A percentile compares a stretch with the other conserved stretches of the same genome.
phyloP scores from a whole-genome alignment of 257 asterid genomes.

The Solanum commersonii region DNA sequence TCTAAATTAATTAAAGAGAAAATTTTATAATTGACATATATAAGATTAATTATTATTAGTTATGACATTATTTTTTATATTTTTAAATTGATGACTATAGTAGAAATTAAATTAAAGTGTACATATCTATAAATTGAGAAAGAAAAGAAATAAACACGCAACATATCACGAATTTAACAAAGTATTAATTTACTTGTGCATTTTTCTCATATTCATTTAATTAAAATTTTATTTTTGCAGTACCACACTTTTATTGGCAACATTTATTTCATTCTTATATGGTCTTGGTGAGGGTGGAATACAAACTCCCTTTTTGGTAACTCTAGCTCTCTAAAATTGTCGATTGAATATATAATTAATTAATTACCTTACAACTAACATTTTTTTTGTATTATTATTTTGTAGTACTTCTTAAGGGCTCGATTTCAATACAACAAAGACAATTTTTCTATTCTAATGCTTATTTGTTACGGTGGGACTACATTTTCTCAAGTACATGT shows the following conservation, averaged over 20 bases:
- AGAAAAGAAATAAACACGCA: too few species aligned
- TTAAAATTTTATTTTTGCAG: constrained; percentile 18
- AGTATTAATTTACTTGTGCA: background rate
- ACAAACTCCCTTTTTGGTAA: constrained; percentile 41
- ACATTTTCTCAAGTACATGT: constrained; percentile 40
- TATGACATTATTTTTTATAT: too few species aligned
- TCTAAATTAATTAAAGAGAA: too few species aligned
- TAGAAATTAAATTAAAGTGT: background rate
- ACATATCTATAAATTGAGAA: background rate
- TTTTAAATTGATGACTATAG: too few species aligned
- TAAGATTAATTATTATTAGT: too few species aligned
- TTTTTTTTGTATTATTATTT: background rate
- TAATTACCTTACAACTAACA: background rate
- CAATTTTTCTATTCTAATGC: constrained; percentile 48
- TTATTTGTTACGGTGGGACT: constrained; percentile 39
- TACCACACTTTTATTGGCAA: constrained; percentile 31
- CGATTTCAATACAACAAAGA: constrained; percentile 51
- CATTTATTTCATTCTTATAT: constrained; percentile 46
- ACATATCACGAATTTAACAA: background rate
- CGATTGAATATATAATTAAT: background rate
- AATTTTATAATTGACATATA: too few species aligned
- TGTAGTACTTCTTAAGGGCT: constrained; percentile 61
- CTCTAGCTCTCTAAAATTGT: background rate
- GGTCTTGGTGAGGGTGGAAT: constrained; percentile 62
- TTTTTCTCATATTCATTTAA: background rate